phyloP scores from a whole-genome alignment of 2,329 filamentous ascomycete species.

The Aspergillus sp. region DNA sequence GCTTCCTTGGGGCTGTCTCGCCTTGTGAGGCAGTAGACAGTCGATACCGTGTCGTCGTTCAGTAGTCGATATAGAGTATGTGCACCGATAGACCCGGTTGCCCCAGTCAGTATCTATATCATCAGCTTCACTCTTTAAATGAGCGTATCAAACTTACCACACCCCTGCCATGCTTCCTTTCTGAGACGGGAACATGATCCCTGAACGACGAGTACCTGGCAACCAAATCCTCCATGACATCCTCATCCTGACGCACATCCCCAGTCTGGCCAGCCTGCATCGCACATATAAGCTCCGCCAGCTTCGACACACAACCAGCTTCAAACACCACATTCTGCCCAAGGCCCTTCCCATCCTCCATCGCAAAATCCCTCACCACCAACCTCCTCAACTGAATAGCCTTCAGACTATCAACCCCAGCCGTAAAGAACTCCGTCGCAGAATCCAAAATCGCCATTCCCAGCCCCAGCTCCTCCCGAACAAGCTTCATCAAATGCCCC shows the following conservation, averaged over 20 bases:
- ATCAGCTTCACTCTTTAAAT: neutral
- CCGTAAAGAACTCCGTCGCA: slow-evolving; percentile 45
- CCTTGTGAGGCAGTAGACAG: slow-evolving; percentile 41
- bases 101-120: slow-evolving; percentile 41
- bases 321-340: slow-evolving; percentile 47
- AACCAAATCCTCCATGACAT: slow-evolving; percentile 47
- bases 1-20: slow-evolving; percentile 21
- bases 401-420: slow-evolving; percentile 49
- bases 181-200: slow-evolving; percentile 21
- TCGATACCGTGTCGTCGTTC: slow-evolving; percentile 32
- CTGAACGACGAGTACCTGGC: slow-evolving; percentile 47
- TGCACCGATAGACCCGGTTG: slow-evolving; percentile 45
- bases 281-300: slow-evolving; percentile 29
- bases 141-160: neutral
- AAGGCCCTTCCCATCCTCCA: slow-evolving; percentile 29
- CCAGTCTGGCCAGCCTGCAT: slow-evolving; percentile 33
- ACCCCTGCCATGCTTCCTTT: slow-evolving; percentile 16
- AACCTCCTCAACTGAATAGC: slow-evolving; percentile 47
- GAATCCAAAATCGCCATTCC: slow-evolving; percentile 23
- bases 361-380: slow-evolving; percentile 40
- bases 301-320: slow-evolving; percentile 35
- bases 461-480: slow-evolving; percentile 33
- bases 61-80: slow-evolving; percentile 42
- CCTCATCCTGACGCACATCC: slow-evolving; percentile 16
- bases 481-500: slow-evolving; percentile 31